Evolutionary conservation across 495 filamentous ascomycete species (phyloP).

Genomic region (Venustampulla echinocandica): DNA sequence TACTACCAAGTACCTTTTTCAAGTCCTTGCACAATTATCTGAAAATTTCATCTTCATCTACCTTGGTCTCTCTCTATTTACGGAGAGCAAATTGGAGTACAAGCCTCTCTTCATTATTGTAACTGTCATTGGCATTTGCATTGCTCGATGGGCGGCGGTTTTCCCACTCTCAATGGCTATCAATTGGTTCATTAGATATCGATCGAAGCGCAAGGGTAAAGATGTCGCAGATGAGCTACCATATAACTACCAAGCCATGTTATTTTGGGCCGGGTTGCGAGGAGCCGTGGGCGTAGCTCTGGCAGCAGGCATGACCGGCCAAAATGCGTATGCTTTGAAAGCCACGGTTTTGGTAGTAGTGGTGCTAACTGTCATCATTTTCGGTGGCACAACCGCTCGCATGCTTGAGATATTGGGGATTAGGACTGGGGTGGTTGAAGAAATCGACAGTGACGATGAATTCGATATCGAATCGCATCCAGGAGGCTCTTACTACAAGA

Average conservation of each 20-base stretch:
- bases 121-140: conserved; percentile 82
- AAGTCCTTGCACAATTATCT: conserved; percentile 85
- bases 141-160: conserved; percentile 83
- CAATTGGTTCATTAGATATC: conserved; percentile 88
- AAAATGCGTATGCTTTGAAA: conserved; percentile 67
- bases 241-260: conserved; percentile 89
- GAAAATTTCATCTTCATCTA: conserved; percentile 99
- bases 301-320: conserved; percentile 76
- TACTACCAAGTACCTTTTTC: conserved; percentile 96
- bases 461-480: conserved; percentile 89
- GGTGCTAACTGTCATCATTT: conserved; percentile 95
- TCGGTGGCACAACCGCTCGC: conserved; percentile 94
- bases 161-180: conserved; percentile 86
- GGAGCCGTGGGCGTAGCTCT: conserved; percentile 94
- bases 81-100: conserved; percentile 76
- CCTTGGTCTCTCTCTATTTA: conserved; percentile 87
- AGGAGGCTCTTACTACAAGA: conserved; percentile 70
- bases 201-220: conserved; percentile 67
- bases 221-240: conserved; percentile 86
- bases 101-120: conserved; percentile 95
- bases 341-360: conserved; percentile 96
- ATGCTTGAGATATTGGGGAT: conserved; percentile 97
- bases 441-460: conserved; percentile 94
- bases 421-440: conserved; percentile 88
- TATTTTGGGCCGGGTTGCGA: conserved; percentile 95